Conservation (phyloP, 176 grass and related monocot species). For the Oryza glumipatula region DNA sequence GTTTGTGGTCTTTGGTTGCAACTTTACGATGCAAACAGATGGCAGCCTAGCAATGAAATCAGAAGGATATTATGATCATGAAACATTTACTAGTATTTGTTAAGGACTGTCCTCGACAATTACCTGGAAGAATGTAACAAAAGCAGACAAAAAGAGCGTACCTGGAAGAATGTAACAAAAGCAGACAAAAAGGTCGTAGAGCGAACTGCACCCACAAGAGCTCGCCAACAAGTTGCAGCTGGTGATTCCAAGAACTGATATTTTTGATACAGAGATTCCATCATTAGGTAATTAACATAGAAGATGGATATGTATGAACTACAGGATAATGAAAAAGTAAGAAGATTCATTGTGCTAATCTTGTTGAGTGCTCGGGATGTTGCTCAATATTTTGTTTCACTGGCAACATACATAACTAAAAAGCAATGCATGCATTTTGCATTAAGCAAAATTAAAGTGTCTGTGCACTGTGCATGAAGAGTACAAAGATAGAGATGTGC, state of each 20-base stretch:
- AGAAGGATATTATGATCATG: slow-evolving; percentile 42
- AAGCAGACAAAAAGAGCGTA: slow-evolving; percentile 85
- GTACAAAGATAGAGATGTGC: slow-evolving; percentile 23
- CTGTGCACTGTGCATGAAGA: slow-evolving; percentile 1
- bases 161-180: slow-evolving; percentile 95
- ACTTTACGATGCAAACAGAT: slow-evolving; percentile 97
- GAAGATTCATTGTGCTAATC: too few species aligned
- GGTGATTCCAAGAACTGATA: slow-evolving; percentile 93
- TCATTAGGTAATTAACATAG: slow-evolving; percentile 37
- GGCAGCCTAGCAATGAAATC: slow-evolving; percentile 53
- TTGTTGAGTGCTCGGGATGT: not conserved
- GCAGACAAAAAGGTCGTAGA: slow-evolving; percentile 94
- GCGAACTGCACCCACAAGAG: slow-evolving; percentile 86
- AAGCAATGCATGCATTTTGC: not conserved
- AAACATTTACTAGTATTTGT: slow-evolving; percentile 1
- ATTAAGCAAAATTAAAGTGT: slow-evolving; percentile 21
- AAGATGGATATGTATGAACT: not conserved
- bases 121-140: slow-evolving; percentile 95
- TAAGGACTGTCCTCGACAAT: slow-evolving; percentile 38
- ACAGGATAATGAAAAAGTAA: too few species aligned
- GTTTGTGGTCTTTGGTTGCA: slow-evolving; percentile 87
- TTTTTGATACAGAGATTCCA: slow-evolving; percentile 38
- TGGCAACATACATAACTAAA: not conserved
- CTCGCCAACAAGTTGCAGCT: slow-evolving; percentile 79
- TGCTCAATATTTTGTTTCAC: slow-evolving; percentile 28